Evolutionary conservation across 163 green algal genomes (phyloP), one percentile per base, ranked within the genome.

Genomic region (Scenedesmus sp.): DNA sequence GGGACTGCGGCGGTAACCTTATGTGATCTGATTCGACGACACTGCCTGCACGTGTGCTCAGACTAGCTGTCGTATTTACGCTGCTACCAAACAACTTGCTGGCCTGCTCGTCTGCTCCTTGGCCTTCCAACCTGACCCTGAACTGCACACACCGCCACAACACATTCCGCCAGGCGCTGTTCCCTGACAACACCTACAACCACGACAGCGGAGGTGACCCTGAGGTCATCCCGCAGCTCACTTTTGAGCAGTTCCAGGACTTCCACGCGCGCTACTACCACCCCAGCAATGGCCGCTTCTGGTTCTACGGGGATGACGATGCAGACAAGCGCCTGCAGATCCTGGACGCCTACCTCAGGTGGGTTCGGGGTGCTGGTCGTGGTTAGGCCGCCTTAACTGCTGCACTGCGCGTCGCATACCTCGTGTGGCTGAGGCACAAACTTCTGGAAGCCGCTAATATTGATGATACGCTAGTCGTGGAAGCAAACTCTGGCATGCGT

Each of bases 241-340:
- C 96, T 12, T 99, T 98, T 93, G 95, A 98, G 62, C 94, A 99
- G 96, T 99, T 99, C 95, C 94, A 98, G 95, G 96, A 98, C n/a
- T 99, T 99, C 94, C 98, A 99, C 95, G 91, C 90, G 10, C 94
- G 97, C 46, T 99, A 99, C 96, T 99, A 99, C 95, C 98, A 99
- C 96, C 98, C 98, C 82, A 97, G 91, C 94, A 99, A 99, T 91
- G 96, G 98, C 2, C 95, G 98, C 64, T 98, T 99, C 95, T 99
- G 98, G 98, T 99, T 99, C 96, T 99, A 99, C 88, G 98, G 98
- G 52, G 98, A 99, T 88, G 98, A 99, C 89, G 93, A 97, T 16
- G 94, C 97, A 1, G 93, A 97, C 73, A 95, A 99, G 95, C 96
- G 98, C 26, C 96, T 99, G 86, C 79, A 93, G 67, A 94, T 98